phyloP scores from a whole-genome alignment of 2,329 filamentous ascomycete species.

The Bipolaris cookei region DNA sequence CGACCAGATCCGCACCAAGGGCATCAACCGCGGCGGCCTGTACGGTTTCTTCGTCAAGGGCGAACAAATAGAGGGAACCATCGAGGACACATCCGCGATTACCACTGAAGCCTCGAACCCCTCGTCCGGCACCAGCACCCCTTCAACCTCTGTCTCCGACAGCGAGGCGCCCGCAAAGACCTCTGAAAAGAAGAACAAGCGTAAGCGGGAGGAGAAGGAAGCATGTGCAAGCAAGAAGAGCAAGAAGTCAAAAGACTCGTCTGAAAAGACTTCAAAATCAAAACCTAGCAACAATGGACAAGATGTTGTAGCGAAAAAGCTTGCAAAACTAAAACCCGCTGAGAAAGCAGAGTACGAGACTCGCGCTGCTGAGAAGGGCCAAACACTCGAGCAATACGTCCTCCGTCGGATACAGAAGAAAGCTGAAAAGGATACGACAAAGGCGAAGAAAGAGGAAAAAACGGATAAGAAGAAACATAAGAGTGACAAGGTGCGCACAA shows the following conservation, averaged over 20 bases:
- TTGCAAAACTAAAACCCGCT: slow-evolving; percentile 35
- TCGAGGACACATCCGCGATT: slow-evolving; percentile 48
- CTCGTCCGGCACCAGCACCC: slow-evolving; percentile 32
- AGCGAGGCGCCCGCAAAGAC: slow-evolving; percentile 23
- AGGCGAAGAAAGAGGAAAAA: slow-evolving; percentile 6
- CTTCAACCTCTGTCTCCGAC: slow-evolving; percentile 37
- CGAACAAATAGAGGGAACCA: slow-evolving; percentile 75
- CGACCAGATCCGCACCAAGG: slow-evolving; percentile 55
- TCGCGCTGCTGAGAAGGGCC: slow-evolving; percentile 47
- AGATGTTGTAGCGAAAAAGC: slow-evolving; percentile 27
- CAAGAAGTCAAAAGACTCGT: slow-evolving; percentile 21
- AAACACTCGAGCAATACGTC: slow-evolving; percentile 48
- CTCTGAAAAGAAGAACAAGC: slow-evolving; percentile 33
- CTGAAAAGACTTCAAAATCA: slow-evolving; percentile 7
- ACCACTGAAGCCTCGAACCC: slow-evolving; percentile 26
- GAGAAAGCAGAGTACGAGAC: slow-evolving; percentile 42
- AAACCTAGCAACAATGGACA: slow-evolving; percentile 9
- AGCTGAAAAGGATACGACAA: slow-evolving; percentile 15
- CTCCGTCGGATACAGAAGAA: slow-evolving; percentile 47
- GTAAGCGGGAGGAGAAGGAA: slow-evolving; percentile 32
- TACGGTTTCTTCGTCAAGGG: slow-evolving; percentile 88
- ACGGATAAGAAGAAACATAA: slow-evolving; percentile 10
- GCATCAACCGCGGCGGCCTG: slow-evolving; percentile 62
- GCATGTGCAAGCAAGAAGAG: slow-evolving; percentile 18
- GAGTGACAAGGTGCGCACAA: slow-evolving; percentile 8